Base-by-base conservation (phyloP, 148 eudicot species). In the Vaccinium darrowii region DNA sequence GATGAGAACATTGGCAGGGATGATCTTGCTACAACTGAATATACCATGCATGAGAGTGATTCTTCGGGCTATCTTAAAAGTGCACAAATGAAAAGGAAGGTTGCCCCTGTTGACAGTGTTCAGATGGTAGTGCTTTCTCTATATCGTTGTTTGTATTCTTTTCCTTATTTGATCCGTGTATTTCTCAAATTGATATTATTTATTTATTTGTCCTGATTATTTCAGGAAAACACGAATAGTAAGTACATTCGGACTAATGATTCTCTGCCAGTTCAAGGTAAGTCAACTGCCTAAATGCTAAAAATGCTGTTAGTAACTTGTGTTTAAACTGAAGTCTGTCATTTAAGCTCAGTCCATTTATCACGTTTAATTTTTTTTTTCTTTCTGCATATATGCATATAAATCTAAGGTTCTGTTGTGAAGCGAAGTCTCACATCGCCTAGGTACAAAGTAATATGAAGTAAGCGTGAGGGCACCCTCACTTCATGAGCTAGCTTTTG, bases 31-130 rank as follows among this genome's bases (percentile, higher is more conserved):
- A 33, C 49, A 65, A 83, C 54, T 79, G 87, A 89, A 18, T 84
- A 87, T 78, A 50, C 71, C 69, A 51, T 82, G n/a, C 83, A 83
- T 78, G 88, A 85, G 60, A 84, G 15, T 84, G 72, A 83, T 82
- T 75, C 84, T 82, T 75, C 58, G 33, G 62, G 81, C 81, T 62
- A 36, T 82, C 47, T n/a, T 58, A 87, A 85, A 81, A 82, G 83
- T 74, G 72, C 83, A 78, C 23, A n/a, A 76, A 67, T 63, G 85
- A 94, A 95, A 92, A 90, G 98, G 82, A 95, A 93, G 91, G 86
- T 89, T 80, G 86, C 92, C 81, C 72, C 86, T 18, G 62, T 67
- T 78, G 86, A 87, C 27, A 83, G 76, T 83, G 78, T 54, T 79
- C 81, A 86, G 19, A 79, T 50, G 82, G 98, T 92, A 90, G 76